Evolutionary conservation across 2,329 filamentous ascomycete species (phyloP).

Genomic region (Bipolaris cookei): DNA sequence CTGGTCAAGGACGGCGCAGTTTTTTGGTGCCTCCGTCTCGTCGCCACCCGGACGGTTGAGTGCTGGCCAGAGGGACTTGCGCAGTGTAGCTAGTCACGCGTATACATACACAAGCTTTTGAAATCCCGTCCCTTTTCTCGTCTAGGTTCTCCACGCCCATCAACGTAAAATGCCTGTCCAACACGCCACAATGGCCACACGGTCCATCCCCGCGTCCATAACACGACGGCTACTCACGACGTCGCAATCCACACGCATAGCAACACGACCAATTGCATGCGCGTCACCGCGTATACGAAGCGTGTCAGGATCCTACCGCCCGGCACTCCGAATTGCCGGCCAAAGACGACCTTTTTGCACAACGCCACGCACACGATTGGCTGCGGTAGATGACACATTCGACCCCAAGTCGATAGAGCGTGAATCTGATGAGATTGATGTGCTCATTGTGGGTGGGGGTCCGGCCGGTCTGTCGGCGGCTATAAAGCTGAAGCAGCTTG

Average conservation of each 20-base stretch:
- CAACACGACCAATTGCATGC: slow-evolving; percentile 28
- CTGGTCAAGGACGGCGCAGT: slow-evolving; percentile 24
- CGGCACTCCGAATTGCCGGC: slow-evolving; percentile 46
- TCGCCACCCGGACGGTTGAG: slow-evolving; percentile 13
- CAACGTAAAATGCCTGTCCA: slow-evolving; percentile 6
- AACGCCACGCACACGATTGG: slow-evolving; percentile 39
- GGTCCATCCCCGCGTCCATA: slow-evolving; percentile 36
- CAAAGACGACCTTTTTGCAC: slow-evolving; percentile 48
- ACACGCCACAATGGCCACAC: slow-evolving; percentile 41
- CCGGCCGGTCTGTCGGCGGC: slow-evolving; percentile 91
- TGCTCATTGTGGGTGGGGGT: slow-evolving; percentile 96
- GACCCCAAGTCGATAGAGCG: slow-evolving; percentile 70
- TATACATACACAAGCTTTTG: neutral
- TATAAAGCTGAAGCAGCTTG: slow-evolving; percentile 93
- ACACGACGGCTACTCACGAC: slow-evolving; percentile 35
- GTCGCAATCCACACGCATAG: slow-evolving; percentile 26
- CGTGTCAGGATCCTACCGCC: slow-evolving; percentile 33
- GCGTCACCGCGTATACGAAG: slow-evolving; percentile 23
- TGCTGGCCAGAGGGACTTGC: neutral
- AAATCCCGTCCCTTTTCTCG: neutral
- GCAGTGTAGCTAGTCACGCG: slow-evolving; percentile 4
- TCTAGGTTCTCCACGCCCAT: neutral
- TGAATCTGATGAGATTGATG: slow-evolving; percentile 91
- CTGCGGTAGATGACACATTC: slow-evolving; percentile 51
- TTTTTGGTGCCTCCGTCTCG: slow-evolving; percentile 17